These are phyloP conservation scores for Sextonia rubra DNA, from an alignment of 164 flowering plant genomes.

Conservation along the genomic window DNA sequence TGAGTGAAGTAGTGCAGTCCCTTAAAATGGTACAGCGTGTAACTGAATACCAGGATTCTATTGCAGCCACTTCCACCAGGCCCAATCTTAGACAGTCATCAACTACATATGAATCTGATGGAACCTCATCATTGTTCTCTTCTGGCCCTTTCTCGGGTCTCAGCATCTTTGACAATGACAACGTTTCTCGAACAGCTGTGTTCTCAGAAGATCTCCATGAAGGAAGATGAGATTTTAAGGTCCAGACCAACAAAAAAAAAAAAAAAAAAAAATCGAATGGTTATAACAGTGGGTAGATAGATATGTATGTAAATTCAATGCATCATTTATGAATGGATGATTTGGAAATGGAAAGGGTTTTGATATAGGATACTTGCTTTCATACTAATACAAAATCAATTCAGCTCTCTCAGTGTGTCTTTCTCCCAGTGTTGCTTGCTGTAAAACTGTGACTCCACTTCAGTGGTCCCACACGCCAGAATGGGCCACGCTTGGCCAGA, in stretches of 20 bases:
- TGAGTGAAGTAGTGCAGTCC: conserved; percentile 99
- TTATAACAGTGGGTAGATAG: background rate
- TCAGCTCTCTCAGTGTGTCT: conserved; percentile 18
- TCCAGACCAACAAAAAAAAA: background rate
- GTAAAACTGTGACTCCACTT: background rate
- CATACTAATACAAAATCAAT: conserved; percentile 14
- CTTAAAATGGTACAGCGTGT: conserved; percentile 93
- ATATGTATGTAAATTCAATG: background rate
- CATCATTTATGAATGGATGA: background rate
- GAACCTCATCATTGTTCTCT: conserved; percentile 89
- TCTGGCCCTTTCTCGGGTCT: conserved; percentile 94
- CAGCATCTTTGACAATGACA: conserved; percentile 65
- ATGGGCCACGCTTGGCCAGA: too few relatives aligned
- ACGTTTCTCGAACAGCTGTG: conserved; percentile 61
- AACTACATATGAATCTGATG: conserved; percentile 87
- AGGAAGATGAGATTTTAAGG: conserved; percentile 50
- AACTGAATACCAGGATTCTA: conserved; percentile 69
- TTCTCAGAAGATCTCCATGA: conserved; percentile 98
- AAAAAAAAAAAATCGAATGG: background rate
- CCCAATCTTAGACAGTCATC: conserved; percentile 81
- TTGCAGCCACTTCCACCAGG: conserved; percentile 35
- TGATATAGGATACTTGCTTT: conserved; percentile 5
- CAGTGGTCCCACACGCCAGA: too few relatives aligned
- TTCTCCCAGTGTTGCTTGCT: conserved; percentile 6
- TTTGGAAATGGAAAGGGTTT: conserved; percentile 9